Conservation (phyloP, 2,329 filamentous ascomycete genomes). For the Pseudopithomyces maydicus region DNA sequence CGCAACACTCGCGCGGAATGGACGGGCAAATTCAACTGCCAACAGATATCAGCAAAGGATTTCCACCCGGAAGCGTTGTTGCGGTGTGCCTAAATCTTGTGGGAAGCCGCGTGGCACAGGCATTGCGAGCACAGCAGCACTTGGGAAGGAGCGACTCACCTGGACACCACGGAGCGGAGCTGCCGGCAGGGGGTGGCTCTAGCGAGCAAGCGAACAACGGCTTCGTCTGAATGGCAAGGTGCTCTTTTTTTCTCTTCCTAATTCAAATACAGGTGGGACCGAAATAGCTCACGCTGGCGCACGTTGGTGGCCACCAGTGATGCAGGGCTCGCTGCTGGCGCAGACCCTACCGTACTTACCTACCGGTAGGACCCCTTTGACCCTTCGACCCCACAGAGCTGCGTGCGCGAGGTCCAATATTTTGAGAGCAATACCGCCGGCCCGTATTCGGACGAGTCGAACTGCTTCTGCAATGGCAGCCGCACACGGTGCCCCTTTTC, state of each 20-base stretch:
- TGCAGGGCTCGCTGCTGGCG: background rate
- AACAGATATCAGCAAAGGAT: background rate
- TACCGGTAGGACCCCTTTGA: too few species aligned
- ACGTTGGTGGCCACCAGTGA: background rate
- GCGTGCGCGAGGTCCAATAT: background rate
- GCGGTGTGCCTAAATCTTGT: background rate
- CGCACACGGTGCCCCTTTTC: background rate
- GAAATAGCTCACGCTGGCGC: constrained; percentile 4
- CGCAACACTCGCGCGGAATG: background rate
- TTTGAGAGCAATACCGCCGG: background rate
- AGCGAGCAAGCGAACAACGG: background rate
- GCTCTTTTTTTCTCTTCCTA: background rate
- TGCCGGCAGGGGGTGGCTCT: background rate
- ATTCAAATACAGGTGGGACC: background rate
- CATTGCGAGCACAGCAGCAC: background rate
- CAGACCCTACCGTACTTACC: too few species aligned
- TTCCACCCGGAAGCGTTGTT: too few species aligned
- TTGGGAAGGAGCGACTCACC: constrained; percentile 7
- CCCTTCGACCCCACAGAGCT: constrained; percentile 3
- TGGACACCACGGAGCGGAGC: constrained; percentile 1
- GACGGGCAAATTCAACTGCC: background rate
- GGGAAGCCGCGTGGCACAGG: background rate
- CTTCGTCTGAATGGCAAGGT: background rate
- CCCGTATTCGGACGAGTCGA: constrained; percentile 1
- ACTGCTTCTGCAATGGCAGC: constrained; percentile 1